Evolutionary conservation across 768 basidiomycete species (phyloP).

Genomic region (Podaxis sp.): DNA sequence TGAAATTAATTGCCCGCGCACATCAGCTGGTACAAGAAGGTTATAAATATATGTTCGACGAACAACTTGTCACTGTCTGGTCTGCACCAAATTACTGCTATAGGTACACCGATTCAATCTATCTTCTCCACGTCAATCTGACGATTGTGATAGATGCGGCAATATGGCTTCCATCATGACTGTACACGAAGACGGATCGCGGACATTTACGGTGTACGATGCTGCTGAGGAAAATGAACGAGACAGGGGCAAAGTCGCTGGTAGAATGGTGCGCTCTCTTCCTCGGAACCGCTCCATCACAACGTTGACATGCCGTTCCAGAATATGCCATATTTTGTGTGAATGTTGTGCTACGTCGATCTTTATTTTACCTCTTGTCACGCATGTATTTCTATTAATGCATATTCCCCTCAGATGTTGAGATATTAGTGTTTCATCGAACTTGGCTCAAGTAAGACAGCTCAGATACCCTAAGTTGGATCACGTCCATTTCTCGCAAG

Average conservation of each 20-base stretch:
- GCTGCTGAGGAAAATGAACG: constrained; percentile 88
- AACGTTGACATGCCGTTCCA: constrained; percentile 20
- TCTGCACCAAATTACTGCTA: constrained; percentile 85
- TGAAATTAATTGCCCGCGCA: constrained; percentile 87
- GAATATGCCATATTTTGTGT: constrained; percentile 44
- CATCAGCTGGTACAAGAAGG: constrained; percentile 97
- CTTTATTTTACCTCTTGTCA: not conserved
- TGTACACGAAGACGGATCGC: constrained; percentile 63
- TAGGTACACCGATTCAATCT: constrained; percentile 42
- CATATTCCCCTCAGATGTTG: not conserved
- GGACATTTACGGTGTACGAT: constrained; percentile 78
- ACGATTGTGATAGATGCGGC: constrained; percentile 30
- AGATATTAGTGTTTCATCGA: not conserved
- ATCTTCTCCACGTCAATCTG: not conserved
- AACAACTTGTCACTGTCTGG: constrained; percentile 91
- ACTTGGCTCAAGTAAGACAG: too few relatives aligned
- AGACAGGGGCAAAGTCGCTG: constrained; percentile 68
- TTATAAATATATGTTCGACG: constrained; percentile 96
- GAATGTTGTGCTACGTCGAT: not conserved
- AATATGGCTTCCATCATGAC: constrained; percentile 92
- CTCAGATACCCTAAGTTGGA: too few relatives aligned
- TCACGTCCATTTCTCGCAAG: too few relatives aligned
- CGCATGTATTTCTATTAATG: constrained; percentile 1
- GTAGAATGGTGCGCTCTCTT: constrained; percentile 59
- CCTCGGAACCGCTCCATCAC: not conserved